Evolutionary conservation across 495 filamentous ascomycete genomes (phyloP), one percentile per base, ranked within the genome.

Genomic region (Pyronema omphalodes): DNA sequence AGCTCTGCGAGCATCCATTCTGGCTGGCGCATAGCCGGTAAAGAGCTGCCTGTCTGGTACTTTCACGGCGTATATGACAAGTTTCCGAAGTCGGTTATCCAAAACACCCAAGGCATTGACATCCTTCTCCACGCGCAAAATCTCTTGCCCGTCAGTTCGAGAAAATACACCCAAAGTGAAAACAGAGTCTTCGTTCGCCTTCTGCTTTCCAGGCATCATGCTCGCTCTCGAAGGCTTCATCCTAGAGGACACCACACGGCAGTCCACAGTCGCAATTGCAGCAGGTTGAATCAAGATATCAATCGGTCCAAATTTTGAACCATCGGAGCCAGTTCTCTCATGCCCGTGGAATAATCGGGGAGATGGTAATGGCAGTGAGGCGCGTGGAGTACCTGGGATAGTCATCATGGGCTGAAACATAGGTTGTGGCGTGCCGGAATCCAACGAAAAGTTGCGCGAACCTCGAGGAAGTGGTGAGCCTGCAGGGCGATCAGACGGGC

Each of bases 91-190:
- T 59, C 83, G 76, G 44, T 81, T 73, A 67, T 98, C 88, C 23
- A 98, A 73, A 56, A 82, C 76, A 9, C 81, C 76, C n/a, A 98
- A 69, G 51, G 93, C 82, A 34, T 76, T 67, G 9, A 86, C 81
- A 53, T 93, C 83, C 62, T 96, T 98, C 67, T 96, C 91, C 7
- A 95, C 79, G 39, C 91, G 77, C 86, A 93, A 93, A 34, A 96
- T 70, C 64, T 95, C 88, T 39, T 73, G 75, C n/a, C 78, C 74
- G 61, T 86, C 79, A 8, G 80, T 79, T 53, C 86, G 77, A 11
- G 83, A 81, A 60, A 85, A 82, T 29, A 98, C 74, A 39, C 85
- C 88, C 15, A 98, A 73, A 1, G 86, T 93, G 59, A 95, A 94
- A 0, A 96, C 93, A 1, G 88, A 86, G 61, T 95, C 93, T 61